A percentile compares a stretch with the other conserved stretches of the same genome.
Evolutionary conservation across 352 stramenopile species (phyloP).

Genomic region (Pythium folliculosum): DNA sequence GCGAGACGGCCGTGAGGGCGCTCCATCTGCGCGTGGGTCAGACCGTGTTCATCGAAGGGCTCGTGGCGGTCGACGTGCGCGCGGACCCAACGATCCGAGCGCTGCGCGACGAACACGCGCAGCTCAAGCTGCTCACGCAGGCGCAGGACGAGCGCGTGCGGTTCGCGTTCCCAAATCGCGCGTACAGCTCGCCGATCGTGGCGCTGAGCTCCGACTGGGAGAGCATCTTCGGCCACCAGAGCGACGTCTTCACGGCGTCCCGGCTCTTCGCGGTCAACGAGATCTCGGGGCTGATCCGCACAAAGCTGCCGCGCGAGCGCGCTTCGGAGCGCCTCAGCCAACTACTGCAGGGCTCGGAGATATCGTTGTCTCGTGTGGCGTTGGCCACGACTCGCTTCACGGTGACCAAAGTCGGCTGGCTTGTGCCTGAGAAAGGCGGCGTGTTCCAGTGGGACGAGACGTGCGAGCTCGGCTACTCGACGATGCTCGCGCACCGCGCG

Average conservation of each 20-base stretch:
- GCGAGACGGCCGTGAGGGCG: constrained; percentile 43
- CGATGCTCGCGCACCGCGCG: constrained; percentile 44
- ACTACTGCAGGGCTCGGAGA: background rate
- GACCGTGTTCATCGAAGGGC: constrained; percentile 50
- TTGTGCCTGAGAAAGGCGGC: constrained; percentile 37
- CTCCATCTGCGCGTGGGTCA: constrained; percentile 49
- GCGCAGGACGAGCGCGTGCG: constrained; percentile 16
- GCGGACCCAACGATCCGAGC: constrained; percentile 16
- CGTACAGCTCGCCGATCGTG: constrained; percentile 39
- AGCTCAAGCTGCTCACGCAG: constrained; percentile 16
- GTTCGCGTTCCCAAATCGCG: constrained; percentile 44
- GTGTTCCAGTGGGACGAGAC: constrained; percentile 38
- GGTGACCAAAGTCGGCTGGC: constrained; percentile 44
- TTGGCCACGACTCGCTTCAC: constrained; percentile 15
- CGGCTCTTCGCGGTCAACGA: constrained; percentile 50
- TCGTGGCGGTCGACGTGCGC: constrained; percentile 51
- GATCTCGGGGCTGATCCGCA: constrained; percentile 43
- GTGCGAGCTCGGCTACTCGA: constrained; percentile 49
- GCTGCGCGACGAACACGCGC: constrained; percentile 19
- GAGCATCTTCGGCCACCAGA: constrained; percentile 64
- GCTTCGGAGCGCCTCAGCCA: background rate
- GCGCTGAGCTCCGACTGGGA: constrained; percentile 68
- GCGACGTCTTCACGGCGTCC: constrained; percentile 43
- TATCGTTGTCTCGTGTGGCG: background rate
- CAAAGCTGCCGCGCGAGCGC: background rate